A percentile compares a stretch with the other conserved stretches of the same genome.
These are phyloP conservation scores for Centaurea solstitialis DNA, from an alignment of 129 eudicot genomes.

Conservation along the genomic window DNA sequence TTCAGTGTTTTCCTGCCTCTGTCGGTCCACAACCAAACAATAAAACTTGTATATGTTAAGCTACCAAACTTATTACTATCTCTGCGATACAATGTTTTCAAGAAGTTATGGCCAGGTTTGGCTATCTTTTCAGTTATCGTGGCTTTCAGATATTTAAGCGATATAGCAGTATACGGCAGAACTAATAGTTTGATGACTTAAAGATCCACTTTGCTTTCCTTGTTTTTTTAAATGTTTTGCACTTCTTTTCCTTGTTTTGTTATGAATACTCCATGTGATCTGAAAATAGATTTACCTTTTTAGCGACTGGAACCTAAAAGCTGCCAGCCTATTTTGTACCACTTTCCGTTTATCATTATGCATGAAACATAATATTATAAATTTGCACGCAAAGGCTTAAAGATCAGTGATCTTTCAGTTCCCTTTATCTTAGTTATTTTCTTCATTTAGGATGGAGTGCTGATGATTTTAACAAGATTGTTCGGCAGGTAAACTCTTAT, in stretches of 20 bases:
- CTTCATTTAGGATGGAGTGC: constrained; percentile 70
- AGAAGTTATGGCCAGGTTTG: neutral
- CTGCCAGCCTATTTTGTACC: neutral
- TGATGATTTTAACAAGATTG: constrained; percentile 61
- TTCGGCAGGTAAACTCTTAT: constrained; percentile 58
- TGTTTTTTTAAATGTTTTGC: neutral
- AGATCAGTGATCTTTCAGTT: constrained; percentile 10
- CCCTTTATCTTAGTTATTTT: constrained; percentile 14
- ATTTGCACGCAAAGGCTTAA: constrained; percentile 9
- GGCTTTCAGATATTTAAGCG: neutral
- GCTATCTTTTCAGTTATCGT: neutral
- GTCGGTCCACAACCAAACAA: neutral
- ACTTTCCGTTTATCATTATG: neutral
- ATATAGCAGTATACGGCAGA: neutral
- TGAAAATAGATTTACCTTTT: neutral
- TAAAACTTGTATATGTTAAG: neutral
- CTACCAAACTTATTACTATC: neutral
- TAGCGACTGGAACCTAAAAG: neutral
- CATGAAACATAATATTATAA: constrained; percentile 2
- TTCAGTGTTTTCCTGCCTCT: constrained; percentile 5
- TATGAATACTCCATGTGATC: neutral
- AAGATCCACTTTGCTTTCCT: neutral
- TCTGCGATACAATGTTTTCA: neutral
- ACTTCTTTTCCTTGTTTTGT: neutral
- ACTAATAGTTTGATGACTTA: neutral